Evolutionary conservation across 768 basidiomycete genomes (phyloP), one percentile per base, ranked within the genome.

Genomic region (Rhizopogon vulgaris): DNA sequence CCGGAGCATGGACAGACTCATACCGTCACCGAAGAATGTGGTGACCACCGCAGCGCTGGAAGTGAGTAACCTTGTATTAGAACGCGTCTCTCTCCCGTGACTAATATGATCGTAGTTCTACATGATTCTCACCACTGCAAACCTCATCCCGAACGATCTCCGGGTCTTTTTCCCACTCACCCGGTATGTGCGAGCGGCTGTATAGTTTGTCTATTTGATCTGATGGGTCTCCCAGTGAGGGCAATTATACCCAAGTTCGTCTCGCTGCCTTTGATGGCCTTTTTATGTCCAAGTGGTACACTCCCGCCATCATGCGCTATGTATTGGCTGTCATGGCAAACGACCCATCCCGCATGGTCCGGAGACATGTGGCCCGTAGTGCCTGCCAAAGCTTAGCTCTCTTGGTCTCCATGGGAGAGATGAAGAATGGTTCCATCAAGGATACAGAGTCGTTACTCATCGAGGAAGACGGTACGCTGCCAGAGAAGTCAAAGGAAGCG

Each of bases 241-340:
- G 95, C 38, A 96, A 97, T 63, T 93, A 87, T 60, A 86, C 85
- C 2, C 87, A 90, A 63, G 90, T 99, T 41, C 86, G 96, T 41
- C 79, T 92, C 41, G 85, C 90, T 4, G 95, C 96, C 3, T 96
- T 99, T 59, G 96, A 99, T 68, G 90, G 91, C 32, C 77, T 98
- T 9, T 85, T 95, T 75, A 71, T 93, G 65, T 87, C 87, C 52
- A 85, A 92, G 70, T 87, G 93, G 92, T 85, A 91, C 65, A 77
- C 85, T 2, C 84, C 84, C 34, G 79, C 82, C 61, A 83, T 94
- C 59, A 88, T 90, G 81, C 82, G 83, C 12, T 97, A 97, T 63
- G 75, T 97, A 56, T 77, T 95, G 45, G 80, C 90, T 9, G 87
- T 96, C 52, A 84, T 95, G 73, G 82, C 85, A 7, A 79, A 85